A percentile compares a stretch with the other conserved stretches of the same genome.
These are phyloP conservation scores for Endothia cerciana DNA, from an alignment of 2,329 filamentous ascomycete species.

Conservation along the genomic window DNA sequence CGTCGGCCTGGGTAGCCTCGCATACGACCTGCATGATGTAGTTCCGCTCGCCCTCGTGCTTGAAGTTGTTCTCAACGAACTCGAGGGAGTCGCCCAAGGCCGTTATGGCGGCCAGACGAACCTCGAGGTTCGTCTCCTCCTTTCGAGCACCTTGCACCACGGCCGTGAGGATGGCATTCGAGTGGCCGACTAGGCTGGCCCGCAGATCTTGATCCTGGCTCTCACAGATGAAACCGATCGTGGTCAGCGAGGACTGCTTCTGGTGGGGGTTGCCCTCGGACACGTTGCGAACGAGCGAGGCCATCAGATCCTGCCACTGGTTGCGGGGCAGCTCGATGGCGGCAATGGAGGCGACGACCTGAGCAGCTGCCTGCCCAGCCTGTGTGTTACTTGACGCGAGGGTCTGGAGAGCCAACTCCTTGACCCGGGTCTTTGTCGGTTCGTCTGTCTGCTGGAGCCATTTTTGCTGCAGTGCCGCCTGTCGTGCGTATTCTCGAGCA, in stretches of 20 bases:
- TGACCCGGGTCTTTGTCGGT: slow-evolving; percentile 84
- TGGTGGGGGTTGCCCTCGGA: slow-evolving; percentile 83
- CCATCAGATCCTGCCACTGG: slow-evolving; percentile 93
- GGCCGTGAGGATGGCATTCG: slow-evolving; percentile 95
- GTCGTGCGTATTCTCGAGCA: slow-evolving; percentile 83
- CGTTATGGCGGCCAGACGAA: slow-evolving; percentile 89
- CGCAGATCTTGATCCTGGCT: slow-evolving; percentile 87
- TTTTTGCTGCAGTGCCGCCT: slow-evolving; percentile 90
- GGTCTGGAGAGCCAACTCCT: slow-evolving; percentile 87
- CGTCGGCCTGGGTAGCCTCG: slow-evolving; percentile 93
- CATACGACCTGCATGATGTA: slow-evolving; percentile 99
- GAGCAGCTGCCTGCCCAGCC: slow-evolving; percentile 86
- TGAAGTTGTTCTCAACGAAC: slow-evolving; percentile 98
- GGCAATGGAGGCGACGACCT: slow-evolving; percentile 94
- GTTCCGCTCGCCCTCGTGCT: slow-evolving; percentile 98
- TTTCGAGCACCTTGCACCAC: slow-evolving; percentile 97
- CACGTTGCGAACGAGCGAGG: slow-evolving; percentile 86
- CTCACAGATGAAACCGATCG: slow-evolving; percentile 99
- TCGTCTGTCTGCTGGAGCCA: slow-evolving; percentile 85
- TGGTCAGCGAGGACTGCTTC: slow-evolving; percentile 91
- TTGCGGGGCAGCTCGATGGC: slow-evolving; percentile 90
- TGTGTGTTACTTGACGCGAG: slow-evolving; percentile 77
- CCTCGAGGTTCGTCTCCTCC: slow-evolving; percentile 89
- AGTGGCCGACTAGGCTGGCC: slow-evolving; percentile 79
- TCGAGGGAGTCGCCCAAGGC: slow-evolving; percentile 95